Evolutionary conservation across 768 basidiomycete species (phyloP).

Genomic region (Tulasnella sp.): DNA sequence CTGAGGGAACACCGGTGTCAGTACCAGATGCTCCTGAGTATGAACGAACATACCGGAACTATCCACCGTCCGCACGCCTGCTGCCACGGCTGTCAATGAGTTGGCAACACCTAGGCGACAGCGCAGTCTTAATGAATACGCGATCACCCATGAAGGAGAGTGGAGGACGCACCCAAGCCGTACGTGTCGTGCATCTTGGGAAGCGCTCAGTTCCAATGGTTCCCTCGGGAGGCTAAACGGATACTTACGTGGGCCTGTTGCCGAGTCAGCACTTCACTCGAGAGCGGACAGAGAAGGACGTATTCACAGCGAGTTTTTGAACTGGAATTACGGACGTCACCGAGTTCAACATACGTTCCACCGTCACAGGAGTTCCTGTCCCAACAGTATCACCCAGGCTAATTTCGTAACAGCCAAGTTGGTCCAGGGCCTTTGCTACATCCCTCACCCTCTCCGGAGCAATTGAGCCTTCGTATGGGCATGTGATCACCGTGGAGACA

Average conservation of each 20-base stretch:
- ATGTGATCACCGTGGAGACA: constrained; percentile 61
- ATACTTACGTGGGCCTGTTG: constrained; percentile 43
- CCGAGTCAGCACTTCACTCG: background rate
- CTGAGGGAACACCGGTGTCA: constrained; percentile 34
- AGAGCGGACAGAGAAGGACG: background rate
- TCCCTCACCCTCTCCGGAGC: constrained; percentile 51
- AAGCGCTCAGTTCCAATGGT: background rate
- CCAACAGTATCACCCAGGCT: constrained; percentile 90
- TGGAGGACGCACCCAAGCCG: constrained; percentile 43
- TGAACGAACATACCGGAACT: constrained; percentile 21
- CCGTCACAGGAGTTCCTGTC: constrained; percentile 58
- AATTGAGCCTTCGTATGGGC: constrained; percentile 76
- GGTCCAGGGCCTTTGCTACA: constrained; percentile 53
- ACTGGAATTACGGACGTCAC: constrained; percentile 51
- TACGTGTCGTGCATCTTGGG: constrained; percentile 80
- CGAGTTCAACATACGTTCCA: constrained; percentile 55
- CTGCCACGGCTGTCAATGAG: constrained; percentile 48
- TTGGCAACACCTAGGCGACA: constrained; percentile 40
- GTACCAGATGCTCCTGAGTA: background rate
- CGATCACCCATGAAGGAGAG: background rate
- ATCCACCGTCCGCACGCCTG: constrained; percentile 70
- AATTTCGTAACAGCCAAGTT: constrained; percentile 93
- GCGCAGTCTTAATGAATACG: background rate
- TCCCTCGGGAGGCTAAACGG: background rate
- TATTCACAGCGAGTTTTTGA: constrained; percentile 53